Percentiles rank a stretch among this genome's conserved stretches.
Conservation (phyloP, 495 filamentous ascomycete genomes). For the Beverwykella pulmonaria region DNA sequence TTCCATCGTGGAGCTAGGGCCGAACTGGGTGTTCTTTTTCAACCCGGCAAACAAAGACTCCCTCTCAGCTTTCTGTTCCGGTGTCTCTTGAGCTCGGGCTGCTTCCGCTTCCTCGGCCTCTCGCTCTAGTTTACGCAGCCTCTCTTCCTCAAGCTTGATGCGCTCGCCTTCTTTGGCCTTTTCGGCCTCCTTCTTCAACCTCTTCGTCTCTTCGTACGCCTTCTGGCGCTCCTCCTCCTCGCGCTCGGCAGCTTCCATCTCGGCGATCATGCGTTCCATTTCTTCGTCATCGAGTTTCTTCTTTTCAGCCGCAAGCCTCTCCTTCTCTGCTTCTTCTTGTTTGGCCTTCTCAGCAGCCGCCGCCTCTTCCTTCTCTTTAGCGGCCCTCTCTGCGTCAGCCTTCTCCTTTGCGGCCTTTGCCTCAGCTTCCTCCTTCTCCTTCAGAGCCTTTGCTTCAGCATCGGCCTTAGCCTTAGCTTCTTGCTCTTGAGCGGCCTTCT, state of each 20-base stretch:
- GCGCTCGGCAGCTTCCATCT: constrained; percentile 47
- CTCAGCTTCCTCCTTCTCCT: constrained; percentile 53
- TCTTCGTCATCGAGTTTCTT: constrained; percentile 44
- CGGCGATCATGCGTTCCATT: constrained; percentile 47
- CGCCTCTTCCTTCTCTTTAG: constrained; percentile 38
- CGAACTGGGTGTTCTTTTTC: constrained; percentile 57
- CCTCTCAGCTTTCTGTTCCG: constrained; percentile 43
- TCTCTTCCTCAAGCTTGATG: constrained; percentile 42
- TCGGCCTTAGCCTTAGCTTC: constrained; percentile 54
- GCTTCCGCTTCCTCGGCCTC: constrained; percentile 49
- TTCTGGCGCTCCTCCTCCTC: constrained; percentile 48
- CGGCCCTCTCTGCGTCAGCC: constrained; percentile 43
- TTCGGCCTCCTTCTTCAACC: constrained; percentile 24
- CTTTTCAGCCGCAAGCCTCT: constrained; percentile 37
- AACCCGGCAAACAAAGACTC: constrained; percentile 56
- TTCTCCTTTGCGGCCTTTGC: constrained; percentile 56
- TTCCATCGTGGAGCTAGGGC: constrained; percentile 48
- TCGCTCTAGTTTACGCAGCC: constrained; percentile 45
- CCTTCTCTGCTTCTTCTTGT: constrained; percentile 41
- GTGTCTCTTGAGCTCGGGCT: constrained; percentile 39
- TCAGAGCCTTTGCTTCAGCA: constrained; percentile 41
- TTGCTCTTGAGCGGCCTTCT: constrained; percentile 47
- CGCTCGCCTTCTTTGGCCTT: constrained; percentile 44
- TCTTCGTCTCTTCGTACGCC: constrained; percentile 45
- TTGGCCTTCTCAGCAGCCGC: constrained; percentile 51